Conservation (phyloP, 331 rosid species). For the Ulmus americana region DNA sequence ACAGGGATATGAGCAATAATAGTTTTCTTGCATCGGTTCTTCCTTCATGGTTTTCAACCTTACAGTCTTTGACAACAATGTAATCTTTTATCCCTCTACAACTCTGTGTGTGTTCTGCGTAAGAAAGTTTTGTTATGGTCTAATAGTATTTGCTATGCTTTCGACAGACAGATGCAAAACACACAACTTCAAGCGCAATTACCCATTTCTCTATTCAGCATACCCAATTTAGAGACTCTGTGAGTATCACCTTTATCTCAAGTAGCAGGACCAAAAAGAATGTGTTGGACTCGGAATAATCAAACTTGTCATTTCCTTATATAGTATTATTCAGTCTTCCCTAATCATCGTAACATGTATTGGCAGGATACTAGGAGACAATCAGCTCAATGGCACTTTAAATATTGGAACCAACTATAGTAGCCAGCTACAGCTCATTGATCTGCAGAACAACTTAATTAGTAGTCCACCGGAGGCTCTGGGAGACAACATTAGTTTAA, state of each 20-base stretch:
- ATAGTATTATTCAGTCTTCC: background rate
- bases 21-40: conserved; percentile 35
- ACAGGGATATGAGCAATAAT: conserved; percentile 68
- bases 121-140: background rate
- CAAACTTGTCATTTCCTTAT: background rate
- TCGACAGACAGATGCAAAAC: conserved; percentile 51
- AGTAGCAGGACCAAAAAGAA: background rate
- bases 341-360: background rate
- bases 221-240: conserved; percentile 45
- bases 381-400: conserved; percentile 22
- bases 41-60: conserved; percentile 42
- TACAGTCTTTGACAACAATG: conserved; percentile 49
- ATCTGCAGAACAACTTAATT: conserved; percentile 42
- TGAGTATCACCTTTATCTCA: conserved; percentile 29
- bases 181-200: conserved; percentile 38
- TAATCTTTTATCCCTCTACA: conserved; percentile 23
- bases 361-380: conserved; percentile 26
- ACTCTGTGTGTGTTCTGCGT: background rate
- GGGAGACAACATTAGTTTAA: background rate
- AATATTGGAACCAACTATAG: conserved; percentile 6
- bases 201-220: conserved; percentile 46
- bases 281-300: background rate
- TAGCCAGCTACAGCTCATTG: conserved; percentile 32
- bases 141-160: background rate
- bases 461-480: background rate